Evolutionary conservation across 208 protist genomes (phyloP).

Genomic region (Wallacemonas sp.): DNA sequence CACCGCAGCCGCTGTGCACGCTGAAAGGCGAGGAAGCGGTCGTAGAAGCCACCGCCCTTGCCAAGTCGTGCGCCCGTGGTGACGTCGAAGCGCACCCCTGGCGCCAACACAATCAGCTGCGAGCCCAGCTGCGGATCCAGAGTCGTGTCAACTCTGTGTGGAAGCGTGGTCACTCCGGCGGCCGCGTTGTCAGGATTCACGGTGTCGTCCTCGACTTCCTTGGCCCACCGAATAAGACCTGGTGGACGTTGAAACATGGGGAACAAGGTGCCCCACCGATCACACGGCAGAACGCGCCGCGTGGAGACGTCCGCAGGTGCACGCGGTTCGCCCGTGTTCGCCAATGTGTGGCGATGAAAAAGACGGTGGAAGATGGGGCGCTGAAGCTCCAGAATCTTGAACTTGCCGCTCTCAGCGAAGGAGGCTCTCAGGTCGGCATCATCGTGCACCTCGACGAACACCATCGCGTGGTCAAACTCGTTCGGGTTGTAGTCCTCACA

Average conservation of each 20-base stretch:
- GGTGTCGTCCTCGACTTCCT: slow-evolving; percentile 17
- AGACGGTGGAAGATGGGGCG: slow-evolving; percentile 24
- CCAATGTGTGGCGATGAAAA: slow-evolving; percentile 14
- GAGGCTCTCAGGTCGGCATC: slow-evolving; percentile 36
- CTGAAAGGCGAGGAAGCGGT: slow-evolving; percentile 62
- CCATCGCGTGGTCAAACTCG: slow-evolving; percentile 39
- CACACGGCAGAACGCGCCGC: slow-evolving; percentile 40
- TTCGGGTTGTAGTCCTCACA: slow-evolving; percentile 4
- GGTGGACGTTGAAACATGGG: slow-evolving; percentile 23
- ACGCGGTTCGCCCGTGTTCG: background rate
- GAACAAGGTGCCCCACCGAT: slow-evolving; percentile 34
- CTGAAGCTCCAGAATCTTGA: slow-evolving; percentile 50
- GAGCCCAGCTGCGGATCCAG: background rate
- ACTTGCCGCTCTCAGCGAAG: slow-evolving; percentile 43
- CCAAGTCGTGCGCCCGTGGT: slow-evolving; percentile 54
- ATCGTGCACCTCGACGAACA: slow-evolving; percentile 66
- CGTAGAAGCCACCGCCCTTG: slow-evolving; percentile 90
- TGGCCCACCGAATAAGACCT: slow-evolving; percentile 25
- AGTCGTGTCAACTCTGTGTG: background rate
- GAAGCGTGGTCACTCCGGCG: too few species aligned
- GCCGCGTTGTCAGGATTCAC: too few species aligned
- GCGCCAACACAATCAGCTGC: slow-evolving; percentile 52
- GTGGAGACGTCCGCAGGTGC: background rate
- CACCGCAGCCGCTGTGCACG: background rate
- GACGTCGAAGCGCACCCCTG: slow-evolving; percentile 72